Base-by-base conservation (phyloP, 2,329 filamentous ascomycete genomes). In the Fusarium coicis region DNA sequence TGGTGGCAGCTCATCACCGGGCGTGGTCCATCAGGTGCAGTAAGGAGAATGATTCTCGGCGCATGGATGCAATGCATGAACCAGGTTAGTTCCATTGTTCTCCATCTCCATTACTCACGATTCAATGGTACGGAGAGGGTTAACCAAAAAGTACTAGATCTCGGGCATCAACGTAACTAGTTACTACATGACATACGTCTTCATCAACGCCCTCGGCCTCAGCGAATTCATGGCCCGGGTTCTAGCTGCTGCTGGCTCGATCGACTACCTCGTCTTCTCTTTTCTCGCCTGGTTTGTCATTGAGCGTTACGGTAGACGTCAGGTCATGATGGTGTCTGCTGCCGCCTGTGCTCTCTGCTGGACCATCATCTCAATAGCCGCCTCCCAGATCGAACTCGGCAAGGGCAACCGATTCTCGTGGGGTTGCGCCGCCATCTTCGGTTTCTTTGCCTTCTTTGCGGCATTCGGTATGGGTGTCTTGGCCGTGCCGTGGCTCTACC, bases 11-110 rank as follows among this genome's bases (percentile, higher is more conserved):
- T 54, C 14, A 40, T 54, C 12, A 54, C 50, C 5, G 50, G 50
- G 7, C 50, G 36, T n/a, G 50, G 50, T 26, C 50, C 50, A 23
- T 54, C 50, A 19, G 50, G 50, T 39, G 50, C 36, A 54, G 34
- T 54, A 10, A 54, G 50, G 36, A 54, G 53, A 34, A 42, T 56
- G 26, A 23, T 56, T 12, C 53, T 56, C n/a, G 53, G 53, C 21
- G 39, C 53, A 34, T 42, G 53, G 39, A 56, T 43, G 28, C 53
- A 56, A n/a, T 56, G 39, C 15, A 56, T 56, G 50, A 54, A 54
- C 36, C 50, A 54, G 34, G 50, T 54, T n/a, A 54, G 50, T 39
- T 39, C 10, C 1, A 46, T n/a, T 21, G 3, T 18, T 40, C 4
- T 2, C 3, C 2, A 21, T 15, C 26, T 30, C 18, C 7, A 4